Conservation (phyloP, 371 early-diverging fungal species). For the Rhizopus arrhizus region DNA sequence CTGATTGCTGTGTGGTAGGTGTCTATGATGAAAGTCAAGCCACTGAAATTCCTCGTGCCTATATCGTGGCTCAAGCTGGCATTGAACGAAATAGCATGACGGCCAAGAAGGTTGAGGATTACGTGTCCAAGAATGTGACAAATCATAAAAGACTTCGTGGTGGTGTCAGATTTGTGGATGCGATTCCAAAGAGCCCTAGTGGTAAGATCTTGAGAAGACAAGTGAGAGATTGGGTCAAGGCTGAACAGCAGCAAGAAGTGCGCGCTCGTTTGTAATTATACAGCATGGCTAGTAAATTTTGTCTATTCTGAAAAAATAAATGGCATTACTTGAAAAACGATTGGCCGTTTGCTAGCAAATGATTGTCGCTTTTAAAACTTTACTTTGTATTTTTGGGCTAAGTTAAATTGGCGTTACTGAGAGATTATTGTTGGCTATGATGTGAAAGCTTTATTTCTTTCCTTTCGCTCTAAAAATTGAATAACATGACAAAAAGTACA, state of each 20-base stretch:
- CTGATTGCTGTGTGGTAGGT: conserved; percentile 77
- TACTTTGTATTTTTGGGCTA: too few relatives aligned
- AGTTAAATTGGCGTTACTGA: too few relatives aligned
- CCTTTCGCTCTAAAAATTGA: too few relatives aligned
- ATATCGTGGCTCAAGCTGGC: conserved; percentile 59
- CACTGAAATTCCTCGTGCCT: conserved; percentile 82
- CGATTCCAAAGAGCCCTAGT: conserved; percentile 75
- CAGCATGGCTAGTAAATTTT: too few relatives aligned
- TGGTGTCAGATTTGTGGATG: conserved; percentile 71
- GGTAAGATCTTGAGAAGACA: conserved; percentile 82
- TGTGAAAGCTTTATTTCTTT: too few relatives aligned
- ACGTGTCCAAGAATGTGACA: conserved; percentile 65
- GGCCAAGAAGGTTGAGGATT: conserved; percentile 36
- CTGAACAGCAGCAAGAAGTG: conserved; percentile 29
- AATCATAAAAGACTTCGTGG: conserved; percentile 80
- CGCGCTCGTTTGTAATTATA: conserved; percentile 18
- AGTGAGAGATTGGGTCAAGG: conserved; percentile 42
- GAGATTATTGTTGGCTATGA: too few relatives aligned
- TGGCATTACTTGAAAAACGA: too few relatives aligned
- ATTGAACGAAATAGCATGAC: conserved; percentile 23
- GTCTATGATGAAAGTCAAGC: conserved; percentile 54
- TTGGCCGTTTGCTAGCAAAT: too few relatives aligned
- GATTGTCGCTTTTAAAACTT: too few relatives aligned
- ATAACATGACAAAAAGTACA: too few relatives aligned
- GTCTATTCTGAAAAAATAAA: too few relatives aligned